phyloP scores from a whole-genome alignment of 768 basidiomycete species.

The Russula ochroleuca region DNA sequence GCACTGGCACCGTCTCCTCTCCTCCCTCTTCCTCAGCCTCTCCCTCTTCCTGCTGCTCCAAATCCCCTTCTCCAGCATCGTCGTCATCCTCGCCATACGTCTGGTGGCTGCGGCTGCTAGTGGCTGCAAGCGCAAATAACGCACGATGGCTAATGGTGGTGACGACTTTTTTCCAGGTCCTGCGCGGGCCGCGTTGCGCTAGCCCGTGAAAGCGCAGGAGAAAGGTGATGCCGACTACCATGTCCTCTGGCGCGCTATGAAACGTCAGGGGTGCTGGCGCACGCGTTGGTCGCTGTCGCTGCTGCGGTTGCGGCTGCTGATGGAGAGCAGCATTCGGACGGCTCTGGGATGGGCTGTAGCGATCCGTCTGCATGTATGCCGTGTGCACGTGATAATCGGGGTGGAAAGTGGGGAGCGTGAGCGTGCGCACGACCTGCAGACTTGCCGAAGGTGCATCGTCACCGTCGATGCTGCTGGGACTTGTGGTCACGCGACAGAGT shows the following conservation, averaged over 20 bases:
- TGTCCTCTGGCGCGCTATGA: slow-evolving; percentile 20
- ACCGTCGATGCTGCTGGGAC: background rate
- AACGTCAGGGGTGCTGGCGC: slow-evolving; percentile 6
- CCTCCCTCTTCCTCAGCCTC: background rate
- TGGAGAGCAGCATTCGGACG: background rate
- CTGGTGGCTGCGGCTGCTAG: background rate
- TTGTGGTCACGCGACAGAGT: slow-evolving; percentile 13
- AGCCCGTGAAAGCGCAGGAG: slow-evolving; percentile 4
- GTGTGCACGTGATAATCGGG: slow-evolving; percentile 13
- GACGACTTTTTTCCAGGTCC: slow-evolving; percentile 14
- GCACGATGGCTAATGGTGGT: slow-evolving; percentile 14
- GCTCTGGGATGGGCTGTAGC: background rate
- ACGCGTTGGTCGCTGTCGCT: background rate
- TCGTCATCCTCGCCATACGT: background rate
- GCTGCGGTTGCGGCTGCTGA: background rate
- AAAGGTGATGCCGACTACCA: slow-evolving; percentile 23
- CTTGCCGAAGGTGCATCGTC: background rate
- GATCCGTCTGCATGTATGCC: slow-evolving; percentile 23
- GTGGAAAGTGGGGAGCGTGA: slow-evolving; percentile 12
- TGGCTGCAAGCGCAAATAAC: slow-evolving; percentile 4
- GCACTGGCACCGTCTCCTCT: background rate
- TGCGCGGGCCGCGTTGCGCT: background rate
- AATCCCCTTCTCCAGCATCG: background rate
- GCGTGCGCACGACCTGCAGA: slow-evolving; percentile 14
- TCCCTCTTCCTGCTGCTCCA: too few relatives aligned